Percentiles rank a stretch among this genome's conserved stretches.
Evolutionary conservation across 768 basidiomycete genomes (phyloP).

Genomic region (Tulasnella sp.): DNA sequence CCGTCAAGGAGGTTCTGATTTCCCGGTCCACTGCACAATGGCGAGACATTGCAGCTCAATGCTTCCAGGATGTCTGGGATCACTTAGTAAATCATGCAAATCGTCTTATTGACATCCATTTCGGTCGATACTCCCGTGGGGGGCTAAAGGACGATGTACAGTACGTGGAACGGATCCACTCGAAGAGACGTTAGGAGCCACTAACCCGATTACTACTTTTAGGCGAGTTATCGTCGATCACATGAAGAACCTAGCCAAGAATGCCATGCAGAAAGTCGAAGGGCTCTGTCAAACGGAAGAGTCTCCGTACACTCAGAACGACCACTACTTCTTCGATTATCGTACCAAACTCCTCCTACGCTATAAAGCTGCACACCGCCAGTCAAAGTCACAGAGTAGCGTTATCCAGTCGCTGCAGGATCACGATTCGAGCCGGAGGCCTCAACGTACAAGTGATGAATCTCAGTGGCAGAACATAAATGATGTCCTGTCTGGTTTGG

Average conservation of each 20-base stretch:
- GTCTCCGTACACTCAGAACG: constrained; percentile 18
- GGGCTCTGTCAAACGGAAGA: constrained; percentile 12
- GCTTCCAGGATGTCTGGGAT: constrained; percentile 7
- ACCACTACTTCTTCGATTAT: constrained; percentile 21
- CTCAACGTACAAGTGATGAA: background rate
- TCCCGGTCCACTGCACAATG: too few relatives aligned
- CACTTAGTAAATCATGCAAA: background rate
- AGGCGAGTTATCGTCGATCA: background rate
- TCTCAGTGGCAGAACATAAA: constrained; percentile 14
- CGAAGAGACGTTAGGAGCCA: constrained; percentile 39
- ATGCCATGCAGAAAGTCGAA: background rate
- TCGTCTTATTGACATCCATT: constrained; percentile 1
- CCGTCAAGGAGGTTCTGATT: too few relatives aligned
- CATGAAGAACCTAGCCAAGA: background rate
- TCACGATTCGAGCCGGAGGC: background rate
- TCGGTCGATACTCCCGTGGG: constrained; percentile 1
- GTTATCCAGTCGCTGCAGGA: constrained; percentile 1
- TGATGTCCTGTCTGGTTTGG: constrained; percentile 27
- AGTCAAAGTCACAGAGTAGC: background rate
- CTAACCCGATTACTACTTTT: background rate
- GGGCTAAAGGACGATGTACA: constrained; percentile 7
- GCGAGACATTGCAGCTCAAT: background rate
- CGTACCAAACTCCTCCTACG: constrained; percentile 13
- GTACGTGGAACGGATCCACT: background rate
- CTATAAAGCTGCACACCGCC: constrained; percentile 13